Conservation (phyloP, 2,329 filamentous ascomycete genomes). For the Apiospora phragmitis region DNA sequence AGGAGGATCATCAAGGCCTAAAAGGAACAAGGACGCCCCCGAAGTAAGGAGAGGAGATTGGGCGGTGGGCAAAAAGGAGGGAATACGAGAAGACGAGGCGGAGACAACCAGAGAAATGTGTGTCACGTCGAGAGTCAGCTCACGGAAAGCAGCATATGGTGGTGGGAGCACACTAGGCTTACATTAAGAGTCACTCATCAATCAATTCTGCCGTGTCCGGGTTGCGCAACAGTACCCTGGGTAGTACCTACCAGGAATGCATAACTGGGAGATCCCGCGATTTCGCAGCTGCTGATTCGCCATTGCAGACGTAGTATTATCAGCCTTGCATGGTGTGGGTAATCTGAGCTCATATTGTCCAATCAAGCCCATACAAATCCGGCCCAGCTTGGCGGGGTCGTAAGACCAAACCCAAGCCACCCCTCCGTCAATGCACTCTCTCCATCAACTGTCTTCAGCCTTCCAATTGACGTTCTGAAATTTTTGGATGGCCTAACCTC, state of each 20-base stretch:
- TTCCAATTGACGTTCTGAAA: neutral
- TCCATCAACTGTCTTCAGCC: neutral
- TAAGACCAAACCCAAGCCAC: neutral
- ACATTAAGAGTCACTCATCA: conserved; percentile 9
- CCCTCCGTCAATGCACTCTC: neutral
- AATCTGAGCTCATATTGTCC: neutral
- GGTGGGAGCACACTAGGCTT: neutral
- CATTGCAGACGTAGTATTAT: neutral
- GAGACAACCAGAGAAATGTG: conserved; percentile 8
- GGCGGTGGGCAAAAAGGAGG: conserved; percentile 19
- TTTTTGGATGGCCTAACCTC: neutral
- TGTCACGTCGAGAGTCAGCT: conserved; percentile 15
- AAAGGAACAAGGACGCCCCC: conserved; percentile 8
- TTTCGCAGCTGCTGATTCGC: conserved; percentile 2
- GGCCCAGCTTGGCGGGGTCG: conserved; percentile 1
- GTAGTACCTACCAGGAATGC: neutral
- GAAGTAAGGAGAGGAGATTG: conserved; percentile 15
- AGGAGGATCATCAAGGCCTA: conserved; percentile 35
- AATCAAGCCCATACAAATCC: neutral
- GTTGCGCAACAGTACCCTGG: neutral
- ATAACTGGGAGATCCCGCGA: neutral
- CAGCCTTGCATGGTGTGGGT: neutral
- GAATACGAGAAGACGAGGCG: conserved; percentile 17
- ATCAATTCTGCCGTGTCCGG: neutral
- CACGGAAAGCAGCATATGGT: conserved; percentile 11